Conservation (phyloP, 352 stramenopile species). For the Phytophthora cryptogea region DNA sequence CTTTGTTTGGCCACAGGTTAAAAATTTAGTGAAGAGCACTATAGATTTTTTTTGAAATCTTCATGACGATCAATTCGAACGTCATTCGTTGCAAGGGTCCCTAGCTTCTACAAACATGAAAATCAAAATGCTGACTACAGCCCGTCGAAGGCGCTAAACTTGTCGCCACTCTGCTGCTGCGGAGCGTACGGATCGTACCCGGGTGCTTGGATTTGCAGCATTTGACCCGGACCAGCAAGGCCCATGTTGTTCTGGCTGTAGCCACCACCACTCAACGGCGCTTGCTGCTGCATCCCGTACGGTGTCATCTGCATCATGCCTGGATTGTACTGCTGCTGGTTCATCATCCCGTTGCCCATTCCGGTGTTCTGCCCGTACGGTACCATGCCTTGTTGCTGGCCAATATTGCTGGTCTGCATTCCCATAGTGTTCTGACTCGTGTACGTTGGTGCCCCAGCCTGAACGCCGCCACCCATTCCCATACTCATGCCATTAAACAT, state of each 20-base stretch:
- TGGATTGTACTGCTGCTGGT: conserved; percentile 53
- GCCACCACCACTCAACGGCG: conserved; percentile 46
- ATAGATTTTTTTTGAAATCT: too few relatives aligned
- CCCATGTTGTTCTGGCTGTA: conserved; percentile 47
- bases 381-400: conserved; percentile 38
- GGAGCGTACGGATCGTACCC: conserved; percentile 56
- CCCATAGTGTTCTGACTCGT: conserved; percentile 44
- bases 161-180: conserved; percentile 60
- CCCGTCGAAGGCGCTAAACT: conserved; percentile 83
- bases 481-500: conserved; percentile 80
- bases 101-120: conserved; percentile 44
- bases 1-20: too few relatives aligned
- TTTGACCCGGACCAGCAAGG: conserved; percentile 58
- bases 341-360: conserved; percentile 44
- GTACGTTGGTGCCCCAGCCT: conserved; percentile 39
- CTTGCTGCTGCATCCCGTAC: conserved; percentile 68
- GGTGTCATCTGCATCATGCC: conserved; percentile 80
- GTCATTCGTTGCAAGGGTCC: conserved; percentile 13
- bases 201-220: conserved; percentile 75
- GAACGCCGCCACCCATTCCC: conserved; percentile 36
- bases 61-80: not conserved
- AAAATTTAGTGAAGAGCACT: too few relatives aligned
- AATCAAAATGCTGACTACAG: conserved; percentile 45
- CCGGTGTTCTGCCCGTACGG: conserved; percentile 35
- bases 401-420: conserved; percentile 27